These are phyloP conservation scores for Cryptosporidium meleagridis DNA, from an alignment of 169 alveolate genomes.

Conservation along the genomic window DNA sequence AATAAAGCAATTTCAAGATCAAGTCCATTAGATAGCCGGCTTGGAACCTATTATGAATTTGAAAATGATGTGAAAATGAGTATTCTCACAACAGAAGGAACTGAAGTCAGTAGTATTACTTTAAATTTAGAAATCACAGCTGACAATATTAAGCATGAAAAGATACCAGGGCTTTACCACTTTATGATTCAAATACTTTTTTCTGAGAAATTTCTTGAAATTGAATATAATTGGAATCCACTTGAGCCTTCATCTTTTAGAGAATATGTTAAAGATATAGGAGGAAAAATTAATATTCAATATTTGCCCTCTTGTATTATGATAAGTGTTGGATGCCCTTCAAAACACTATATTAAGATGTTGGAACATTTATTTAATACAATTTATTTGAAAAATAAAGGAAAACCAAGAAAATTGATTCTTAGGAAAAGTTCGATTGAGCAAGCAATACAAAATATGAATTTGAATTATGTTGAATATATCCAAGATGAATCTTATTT, in stretches of 20 bases:
- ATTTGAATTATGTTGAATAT: conserved; percentile 15
- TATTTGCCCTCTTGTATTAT: conserved; percentile 64
- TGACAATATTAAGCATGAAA: conserved; percentile 35
- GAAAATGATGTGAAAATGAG: conserved; percentile 57
- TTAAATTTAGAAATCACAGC: conserved; percentile 17
- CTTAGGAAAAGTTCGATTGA: conserved; percentile 46
- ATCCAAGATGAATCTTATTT: conserved; percentile 58
- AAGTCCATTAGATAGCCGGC: conserved; percentile 42
- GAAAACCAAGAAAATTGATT: conserved; percentile 22
- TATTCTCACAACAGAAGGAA: conserved; percentile 52
- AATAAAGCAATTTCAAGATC: conserved; percentile 44
- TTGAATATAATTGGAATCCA: conserved; percentile 14
- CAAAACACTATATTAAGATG: conserved; percentile 30
- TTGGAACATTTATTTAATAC: conserved; percentile 59
- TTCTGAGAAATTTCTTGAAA: conserved; percentile 33
- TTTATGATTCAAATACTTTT: conserved; percentile 45
- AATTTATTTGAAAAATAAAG: conserved; percentile 31
- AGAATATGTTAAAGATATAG: conserved; percentile 42
- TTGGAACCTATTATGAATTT: conserved; percentile 61
- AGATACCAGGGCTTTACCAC: conserved; percentile 61
- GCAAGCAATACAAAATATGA: conserved; percentile 28
- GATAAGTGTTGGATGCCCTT: conserved; percentile 51
- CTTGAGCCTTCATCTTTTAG: conserved; percentile 43
- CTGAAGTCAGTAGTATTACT: conserved; percentile 57
- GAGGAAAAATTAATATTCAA: conserved; percentile 40